These are phyloP conservation scores for Phytopythium litorale DNA, from an alignment of 352 stramenopile genomes.

Conservation along the genomic window DNA sequence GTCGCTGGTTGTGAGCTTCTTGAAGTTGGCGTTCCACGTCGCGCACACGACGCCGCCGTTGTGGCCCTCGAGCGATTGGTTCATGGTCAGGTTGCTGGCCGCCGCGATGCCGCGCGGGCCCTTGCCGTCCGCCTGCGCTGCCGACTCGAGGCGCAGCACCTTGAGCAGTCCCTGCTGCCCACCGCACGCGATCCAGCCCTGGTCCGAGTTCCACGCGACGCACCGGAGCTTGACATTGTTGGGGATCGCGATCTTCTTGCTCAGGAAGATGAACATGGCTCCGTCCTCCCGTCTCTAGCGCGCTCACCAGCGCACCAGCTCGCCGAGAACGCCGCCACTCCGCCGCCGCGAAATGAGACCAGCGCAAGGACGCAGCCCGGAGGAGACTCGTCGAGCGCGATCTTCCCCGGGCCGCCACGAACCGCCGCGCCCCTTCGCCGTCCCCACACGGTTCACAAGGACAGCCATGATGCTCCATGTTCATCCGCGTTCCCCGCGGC, in stretches of 20 bases:
- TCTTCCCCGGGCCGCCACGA: background rate
- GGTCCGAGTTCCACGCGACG: constrained; percentile 90
- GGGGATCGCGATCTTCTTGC: constrained; percentile 95
- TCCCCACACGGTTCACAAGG: no score
- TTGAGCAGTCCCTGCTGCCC: constrained; percentile 92
- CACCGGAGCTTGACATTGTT: constrained; percentile 91
- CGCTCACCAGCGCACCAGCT: background rate
- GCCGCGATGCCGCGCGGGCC: constrained; percentile 78
- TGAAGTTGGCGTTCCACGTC: constrained; percentile 93
- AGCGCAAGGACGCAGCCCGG: background rate
- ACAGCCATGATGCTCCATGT: background rate
- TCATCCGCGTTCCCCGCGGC: background rate
- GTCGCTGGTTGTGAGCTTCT: constrained; percentile 94
- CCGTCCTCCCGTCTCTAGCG: background rate
- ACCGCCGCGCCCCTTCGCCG: background rate
- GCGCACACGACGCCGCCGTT: constrained; percentile 88
- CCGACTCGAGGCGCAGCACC: constrained; percentile 89
- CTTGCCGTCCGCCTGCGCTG: constrained; percentile 57
- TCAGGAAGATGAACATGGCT: constrained; percentile 93
- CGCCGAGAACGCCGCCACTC: background rate
- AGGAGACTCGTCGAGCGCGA: background rate
- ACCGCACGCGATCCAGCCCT: constrained; percentile 94
- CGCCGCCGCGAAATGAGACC: background rate
- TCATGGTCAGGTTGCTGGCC: constrained; percentile 92
- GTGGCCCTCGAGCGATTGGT: constrained; percentile 93